Percentiles rank a stretch among this genome's conserved stretches.
These are phyloP conservation scores for Epichloe gansuensis DNA, from an alignment of 2,329 filamentous ascomycete genomes.

Conservation along the genomic window DNA sequence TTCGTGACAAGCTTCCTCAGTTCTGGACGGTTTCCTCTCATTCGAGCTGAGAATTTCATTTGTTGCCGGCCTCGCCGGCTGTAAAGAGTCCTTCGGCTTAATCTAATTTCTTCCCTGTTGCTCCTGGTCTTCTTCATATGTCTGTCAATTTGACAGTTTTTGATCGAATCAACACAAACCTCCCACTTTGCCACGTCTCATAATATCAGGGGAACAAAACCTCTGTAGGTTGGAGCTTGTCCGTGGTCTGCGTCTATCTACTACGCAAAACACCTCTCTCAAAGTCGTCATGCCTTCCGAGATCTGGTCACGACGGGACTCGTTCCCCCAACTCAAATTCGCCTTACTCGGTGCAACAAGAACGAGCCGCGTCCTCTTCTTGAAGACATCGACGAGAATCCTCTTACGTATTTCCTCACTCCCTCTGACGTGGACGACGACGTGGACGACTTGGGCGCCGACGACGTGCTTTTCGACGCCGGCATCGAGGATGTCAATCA, in stretches of 20 bases:
- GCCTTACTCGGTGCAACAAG: conserved; percentile 25
- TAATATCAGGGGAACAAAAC: not conserved
- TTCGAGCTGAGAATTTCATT: conserved; percentile 1
- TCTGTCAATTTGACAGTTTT: not conserved
- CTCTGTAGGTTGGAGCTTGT: no score
- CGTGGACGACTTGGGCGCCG: conserved; percentile 26
- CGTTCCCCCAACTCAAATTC: conserved; percentile 42
- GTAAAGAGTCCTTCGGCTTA: not conserved
- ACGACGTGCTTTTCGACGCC: conserved; percentile 42
- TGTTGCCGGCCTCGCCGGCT: conserved; percentile 3
- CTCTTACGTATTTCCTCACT: conserved; percentile 44
- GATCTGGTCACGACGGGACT: conserved; percentile 28
- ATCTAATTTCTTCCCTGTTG: conserved; percentile 1
- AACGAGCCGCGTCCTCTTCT: conserved; percentile 28
- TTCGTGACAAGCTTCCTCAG: not conserved
- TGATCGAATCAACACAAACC: not conserved
- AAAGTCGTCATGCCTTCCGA: conserved; percentile 21
- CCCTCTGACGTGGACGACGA: conserved; percentile 31
- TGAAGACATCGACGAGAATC: conserved; percentile 39
- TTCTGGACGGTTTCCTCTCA: not conserved
- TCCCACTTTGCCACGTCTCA: not conserved
- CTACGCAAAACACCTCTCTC: not conserved
- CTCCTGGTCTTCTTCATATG: not conserved
- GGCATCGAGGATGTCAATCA: conserved; percentile 41
- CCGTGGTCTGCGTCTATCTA: not conserved